phyloP scores from a whole-genome alignment of 2,329 filamentous ascomycete genomes.

The Colletotrichum noveboracense region DNA sequence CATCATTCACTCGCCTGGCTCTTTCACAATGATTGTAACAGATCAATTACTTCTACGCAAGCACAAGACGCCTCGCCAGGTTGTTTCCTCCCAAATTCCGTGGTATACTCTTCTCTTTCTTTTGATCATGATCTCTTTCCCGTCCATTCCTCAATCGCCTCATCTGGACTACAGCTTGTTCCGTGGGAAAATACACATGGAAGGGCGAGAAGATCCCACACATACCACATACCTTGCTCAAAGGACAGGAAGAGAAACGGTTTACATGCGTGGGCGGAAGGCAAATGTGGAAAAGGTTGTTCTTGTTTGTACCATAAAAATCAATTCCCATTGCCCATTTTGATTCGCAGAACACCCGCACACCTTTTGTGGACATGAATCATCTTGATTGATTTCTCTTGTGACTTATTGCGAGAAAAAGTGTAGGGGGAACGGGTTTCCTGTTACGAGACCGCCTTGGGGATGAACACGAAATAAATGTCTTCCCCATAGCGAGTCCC shows the following conservation, averaged over 20 bases:
- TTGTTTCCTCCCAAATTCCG: background rate
- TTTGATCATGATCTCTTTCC: background rate
- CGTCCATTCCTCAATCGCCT: slow-evolving; percentile 2
- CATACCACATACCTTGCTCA: background rate
- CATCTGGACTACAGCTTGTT: background rate
- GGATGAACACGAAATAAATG: slow-evolving; percentile 4
- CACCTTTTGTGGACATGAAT: slow-evolving; percentile 14
- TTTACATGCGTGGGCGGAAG: background rate
- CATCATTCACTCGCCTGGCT: background rate
- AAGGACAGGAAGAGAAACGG: too few species aligned
- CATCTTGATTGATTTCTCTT: slow-evolving; percentile 21
- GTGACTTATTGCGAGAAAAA: slow-evolving; percentile 18
- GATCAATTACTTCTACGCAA: slow-evolving; percentile 2
- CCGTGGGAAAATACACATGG: background rate
- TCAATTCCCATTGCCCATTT: slow-evolving; percentile 4
- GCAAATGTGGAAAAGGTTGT: background rate
- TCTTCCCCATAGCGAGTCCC: background rate
- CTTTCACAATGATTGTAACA: background rate
- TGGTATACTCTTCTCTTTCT: background rate
- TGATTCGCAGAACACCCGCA: background rate
- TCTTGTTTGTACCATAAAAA: slow-evolving; percentile 21
- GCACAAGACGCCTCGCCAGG: slow-evolving; percentile 18
- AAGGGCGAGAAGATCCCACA: background rate
- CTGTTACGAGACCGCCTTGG: background rate
- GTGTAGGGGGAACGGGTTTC: background rate